Percentiles rank a stretch among this genome's conserved stretches.
phyloP scores from a whole-genome alignment of 345 rosid genomes.

The Aethionema arabicum region DNA sequence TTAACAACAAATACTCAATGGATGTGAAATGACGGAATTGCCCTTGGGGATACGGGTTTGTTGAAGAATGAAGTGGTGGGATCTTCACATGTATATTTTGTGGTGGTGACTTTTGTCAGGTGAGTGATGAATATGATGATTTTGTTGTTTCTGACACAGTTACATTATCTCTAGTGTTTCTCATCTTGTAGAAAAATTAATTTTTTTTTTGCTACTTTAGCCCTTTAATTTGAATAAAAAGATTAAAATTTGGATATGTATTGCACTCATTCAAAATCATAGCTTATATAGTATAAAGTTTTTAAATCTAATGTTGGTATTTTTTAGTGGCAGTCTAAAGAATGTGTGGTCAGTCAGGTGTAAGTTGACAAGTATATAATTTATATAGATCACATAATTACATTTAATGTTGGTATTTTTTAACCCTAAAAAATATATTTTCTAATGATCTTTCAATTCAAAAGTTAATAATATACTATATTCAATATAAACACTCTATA shows the following conservation, averaged over 20 bases:
- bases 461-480: too few relatives aligned
- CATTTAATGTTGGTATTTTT: too few relatives aligned
- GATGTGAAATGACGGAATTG: slow-evolving; percentile 2
- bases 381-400: too few relatives aligned
- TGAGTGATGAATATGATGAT: slow-evolving; percentile 21
- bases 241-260: slow-evolving; percentile 19
- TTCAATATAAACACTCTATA: too few relatives aligned
- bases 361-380: too few relatives aligned
- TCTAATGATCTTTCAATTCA: too few relatives aligned
- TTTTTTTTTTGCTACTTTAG: neutral
- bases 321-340: slow-evolving; percentile 8
- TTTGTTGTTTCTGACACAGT: slow-evolving; percentile 18
- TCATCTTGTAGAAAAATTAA: slow-evolving; percentile 10
- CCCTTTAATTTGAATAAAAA: slow-evolving; percentile 23
- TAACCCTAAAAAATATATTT: too few relatives aligned
- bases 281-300: slow-evolving; percentile 15
- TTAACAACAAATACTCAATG: slow-evolving; percentile 2
- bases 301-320: too few relatives aligned
- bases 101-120: slow-evolving; percentile 26
- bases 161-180: neutral
- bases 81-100: slow-evolving; percentile 30
- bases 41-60: neutral
- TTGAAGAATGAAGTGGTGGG: slow-evolving; percentile 21
- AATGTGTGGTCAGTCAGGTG: too few relatives aligned
- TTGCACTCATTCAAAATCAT: slow-evolving; percentile 22